Percentiles rank a stretch among this genome's conserved stretches.
phyloP scores from a whole-genome alignment of 1,284 basidiomycete genomes.

The Apiotrichum brassicae region DNA sequence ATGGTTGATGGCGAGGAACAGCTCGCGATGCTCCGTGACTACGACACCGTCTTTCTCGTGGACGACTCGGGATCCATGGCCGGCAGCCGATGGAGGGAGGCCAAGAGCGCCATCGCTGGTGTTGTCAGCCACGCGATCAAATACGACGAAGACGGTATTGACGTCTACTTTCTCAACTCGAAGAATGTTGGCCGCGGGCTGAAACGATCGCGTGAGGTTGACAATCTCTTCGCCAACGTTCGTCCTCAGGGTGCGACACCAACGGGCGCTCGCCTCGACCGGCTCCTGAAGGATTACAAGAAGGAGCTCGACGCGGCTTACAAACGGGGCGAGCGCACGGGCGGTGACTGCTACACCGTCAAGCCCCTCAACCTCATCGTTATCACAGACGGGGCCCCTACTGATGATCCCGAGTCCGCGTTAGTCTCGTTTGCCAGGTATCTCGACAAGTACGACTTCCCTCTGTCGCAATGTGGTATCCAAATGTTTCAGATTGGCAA shows the following conservation, averaged over 20 bases:
- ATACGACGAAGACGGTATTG: conserved; percentile 41
- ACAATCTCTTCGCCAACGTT: conserved; percentile 36
- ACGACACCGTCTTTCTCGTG: conserved; percentile 41
- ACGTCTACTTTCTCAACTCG: conserved; percentile 43
- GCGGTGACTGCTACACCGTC: conserved; percentile 10
- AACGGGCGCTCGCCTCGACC: conserved; percentile 32
- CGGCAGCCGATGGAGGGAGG: conserved; percentile 36
- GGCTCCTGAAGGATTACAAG: conserved; percentile 39
- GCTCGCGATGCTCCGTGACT: conserved; percentile 33
- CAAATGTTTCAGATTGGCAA: conserved; percentile 46
- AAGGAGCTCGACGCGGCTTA: conserved; percentile 25
- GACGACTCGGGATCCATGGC: conserved; percentile 39
- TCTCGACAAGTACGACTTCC: conserved; percentile 42
- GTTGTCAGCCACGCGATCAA: conserved; percentile 35
- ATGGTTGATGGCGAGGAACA: conserved; percentile 24
- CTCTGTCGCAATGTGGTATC: conserved; percentile 45
- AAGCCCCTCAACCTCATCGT: conserved; percentile 42
- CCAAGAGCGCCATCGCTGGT: conserved; percentile 30
- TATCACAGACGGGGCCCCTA: conserved; percentile 34
- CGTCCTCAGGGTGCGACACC: conserved; percentile 38
- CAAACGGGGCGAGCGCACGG: background rate
- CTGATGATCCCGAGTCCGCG: conserved; percentile 33
- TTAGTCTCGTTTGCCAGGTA: conserved; percentile 25
- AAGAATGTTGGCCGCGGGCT: conserved; percentile 27
- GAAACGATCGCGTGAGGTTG: conserved; percentile 31